These are phyloP conservation scores for Paramecium sonneborni DNA, from an alignment of 73 alveolate species.

Conservation along the genomic window DNA sequence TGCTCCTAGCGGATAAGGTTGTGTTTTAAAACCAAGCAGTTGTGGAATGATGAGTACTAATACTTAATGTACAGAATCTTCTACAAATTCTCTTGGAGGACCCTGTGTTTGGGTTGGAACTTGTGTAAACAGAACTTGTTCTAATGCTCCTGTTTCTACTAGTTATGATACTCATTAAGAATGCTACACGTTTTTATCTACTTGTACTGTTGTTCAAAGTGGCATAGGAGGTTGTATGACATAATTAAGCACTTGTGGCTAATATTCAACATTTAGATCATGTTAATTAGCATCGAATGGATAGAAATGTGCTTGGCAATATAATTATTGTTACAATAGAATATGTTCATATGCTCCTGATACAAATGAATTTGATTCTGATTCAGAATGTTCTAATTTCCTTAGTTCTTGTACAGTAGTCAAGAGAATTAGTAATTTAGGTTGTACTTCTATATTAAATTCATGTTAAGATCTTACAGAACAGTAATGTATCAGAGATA, in stretches of 20 bases:
- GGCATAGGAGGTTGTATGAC: slow-evolving; percentile 43
- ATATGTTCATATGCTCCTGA: slow-evolving; percentile 32
- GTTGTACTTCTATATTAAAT: background rate
- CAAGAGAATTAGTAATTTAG: background rate
- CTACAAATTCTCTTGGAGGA: slow-evolving; percentile 21
- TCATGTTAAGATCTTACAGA: slow-evolving; percentile 17
- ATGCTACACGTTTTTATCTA: background rate
- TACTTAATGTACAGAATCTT: background rate
- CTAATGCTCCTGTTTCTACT: slow-evolving; percentile 12
- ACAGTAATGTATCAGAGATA: background rate
- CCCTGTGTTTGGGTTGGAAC: slow-evolving; percentile 40
- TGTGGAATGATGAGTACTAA: background rate
- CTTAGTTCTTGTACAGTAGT: slow-evolving; percentile 42
- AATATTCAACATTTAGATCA: background rate
- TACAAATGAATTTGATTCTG: background rate
- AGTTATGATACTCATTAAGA: slow-evolving; percentile 10
- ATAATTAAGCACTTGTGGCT: background rate
- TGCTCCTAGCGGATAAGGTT: slow-evolving; percentile 36
- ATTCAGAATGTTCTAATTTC: background rate
- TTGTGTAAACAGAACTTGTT: slow-evolving; percentile 42
- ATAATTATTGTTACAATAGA: background rate
- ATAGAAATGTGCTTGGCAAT: slow-evolving; percentile 7
- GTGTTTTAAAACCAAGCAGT: slow-evolving; percentile 1
- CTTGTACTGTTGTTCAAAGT: slow-evolving; percentile 11
- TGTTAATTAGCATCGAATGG: background rate